Evolutionary conservation across 257 asterid genomes (phyloP).

Genomic region (Solanum okadae): DNA sequence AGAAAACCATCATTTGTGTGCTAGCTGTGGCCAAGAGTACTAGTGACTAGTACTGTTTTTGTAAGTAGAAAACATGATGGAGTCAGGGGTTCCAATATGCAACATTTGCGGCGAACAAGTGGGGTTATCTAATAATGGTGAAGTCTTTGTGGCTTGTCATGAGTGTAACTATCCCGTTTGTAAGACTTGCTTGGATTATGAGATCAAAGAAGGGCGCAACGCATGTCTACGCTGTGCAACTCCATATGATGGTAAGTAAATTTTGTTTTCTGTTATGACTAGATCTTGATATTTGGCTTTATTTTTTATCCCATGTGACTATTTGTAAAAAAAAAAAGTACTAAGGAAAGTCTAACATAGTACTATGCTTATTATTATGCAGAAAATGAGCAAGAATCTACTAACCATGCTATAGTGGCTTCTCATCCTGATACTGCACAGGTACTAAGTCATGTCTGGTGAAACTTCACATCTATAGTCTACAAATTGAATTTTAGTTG

Average conservation of each 20-base stretch:
- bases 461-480: not conserved
- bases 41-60: not conserved
- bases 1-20: not conserved
- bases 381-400: constrained; percentile 27
- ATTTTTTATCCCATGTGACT: not conserved
- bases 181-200: constrained; percentile 55
- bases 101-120: constrained; percentile 68
- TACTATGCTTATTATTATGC: not conserved
- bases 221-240: constrained; percentile 60
- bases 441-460: constrained; percentile 17
- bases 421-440: constrained; percentile 26
- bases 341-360: not conserved
- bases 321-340: not conserved
- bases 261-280: not conserved
- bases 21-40: not conserved
- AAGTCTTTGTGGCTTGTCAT: constrained; percentile 66
- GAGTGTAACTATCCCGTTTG: constrained; percentile 74
- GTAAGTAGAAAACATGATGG: constrained; percentile 57
- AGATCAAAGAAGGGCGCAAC: constrained; percentile 60
- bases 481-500: not conserved
- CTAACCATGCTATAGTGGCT: constrained; percentile 20
- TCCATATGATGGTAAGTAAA: constrained; percentile 46
- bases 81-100: constrained; percentile 66
- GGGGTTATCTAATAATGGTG: constrained; percentile 40
- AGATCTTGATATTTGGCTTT: not conserved